These are phyloP conservation scores for Durusdinium trenchii DNA, from an alignment of 73 alveolate species.

Conservation along the genomic window DNA sequence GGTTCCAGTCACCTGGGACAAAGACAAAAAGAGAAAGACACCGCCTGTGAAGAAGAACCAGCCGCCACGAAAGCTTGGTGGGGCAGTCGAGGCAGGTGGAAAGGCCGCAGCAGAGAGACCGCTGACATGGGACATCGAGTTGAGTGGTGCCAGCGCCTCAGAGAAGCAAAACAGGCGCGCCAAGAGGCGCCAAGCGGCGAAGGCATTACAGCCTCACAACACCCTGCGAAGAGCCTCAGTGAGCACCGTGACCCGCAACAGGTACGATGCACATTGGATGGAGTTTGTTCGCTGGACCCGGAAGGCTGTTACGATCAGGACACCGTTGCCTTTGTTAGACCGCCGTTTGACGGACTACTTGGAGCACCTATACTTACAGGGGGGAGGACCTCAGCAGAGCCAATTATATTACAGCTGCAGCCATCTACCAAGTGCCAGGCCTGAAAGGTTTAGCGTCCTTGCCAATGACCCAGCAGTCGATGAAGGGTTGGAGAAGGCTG, in stretches of 20 bases:
- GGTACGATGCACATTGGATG: too few species aligned
- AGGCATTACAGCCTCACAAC: neutral
- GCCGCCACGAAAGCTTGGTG: neutral
- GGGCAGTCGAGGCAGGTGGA: neutral
- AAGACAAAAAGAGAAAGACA: neutral
- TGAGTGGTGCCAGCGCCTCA: neutral
- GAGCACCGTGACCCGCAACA: too few species aligned
- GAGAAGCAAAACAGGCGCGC: neutral
- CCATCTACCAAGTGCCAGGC: neutral
- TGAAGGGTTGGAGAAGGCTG: slow-evolving; percentile 21
- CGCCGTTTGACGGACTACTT: too few species aligned
- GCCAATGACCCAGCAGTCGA: neutral
- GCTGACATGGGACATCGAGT: too few species aligned
- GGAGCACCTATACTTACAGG: neutral
- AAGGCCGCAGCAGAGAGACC: neutral
- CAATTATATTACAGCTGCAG: neutral
- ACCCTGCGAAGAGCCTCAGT: too few species aligned
- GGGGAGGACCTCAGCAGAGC: neutral
- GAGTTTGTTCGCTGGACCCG: neutral
- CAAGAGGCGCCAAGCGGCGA: neutral
- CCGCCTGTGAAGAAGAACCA: neutral
- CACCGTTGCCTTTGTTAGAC: neutral
- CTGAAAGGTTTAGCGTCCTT: neutral
- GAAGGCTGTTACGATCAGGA: neutral
- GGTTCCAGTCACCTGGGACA: neutral